Evolutionary conservation across 2,329 filamentous ascomycete genomes (phyloP), one percentile per base, ranked within the genome.

Genomic region (Hypoxylon sp.): DNA sequence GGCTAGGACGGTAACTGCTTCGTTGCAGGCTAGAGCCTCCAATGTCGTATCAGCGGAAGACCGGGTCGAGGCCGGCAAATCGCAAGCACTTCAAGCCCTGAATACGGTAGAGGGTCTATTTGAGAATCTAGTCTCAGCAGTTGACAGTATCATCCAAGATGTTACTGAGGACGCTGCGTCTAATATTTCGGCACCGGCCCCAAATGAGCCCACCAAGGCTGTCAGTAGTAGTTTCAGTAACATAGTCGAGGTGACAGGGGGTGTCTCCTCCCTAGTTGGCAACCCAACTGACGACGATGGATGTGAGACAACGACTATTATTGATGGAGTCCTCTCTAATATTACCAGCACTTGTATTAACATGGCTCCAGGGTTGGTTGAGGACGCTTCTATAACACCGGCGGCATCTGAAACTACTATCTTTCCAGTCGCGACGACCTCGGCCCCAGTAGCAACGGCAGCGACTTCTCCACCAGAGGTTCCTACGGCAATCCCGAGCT

Each of bases 301-400:
- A 33, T 77, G 76, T 56, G 69, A 66, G 17, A 60, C 70, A 22
- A 66, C 72, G n/a, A 74, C 70, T 7, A 11, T 64, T 35, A 62
- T 77, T 4, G 69, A 76, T 37, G 75, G 74, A n/a, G 57, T 74
- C 3, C 50, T 75, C 42, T 66, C 63, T 7, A 77, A 74, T 0
- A 66, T 77, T 61, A 72, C 70, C 33, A 74, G 74, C 1, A 22
- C 76, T 7, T 77, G 76, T 56, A 72, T 68, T 33, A 56, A 71
- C 14, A 75, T 74, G 51, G 60, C 70, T 56, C 72, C 72, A n/a
- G 68, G 56, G 0, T 53, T 71, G 30, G 57, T 58, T 35, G 67
- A 55, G 6, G 33, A 71, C 40, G 56, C 66, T 33, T 69, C 70
- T 35, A 17, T 68, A 7, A 65, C 63, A 33, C 61, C 60, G 22